phyloP scores from a whole-genome alignment of 331 rosid genomes.

The Quercus lobata region DNA sequence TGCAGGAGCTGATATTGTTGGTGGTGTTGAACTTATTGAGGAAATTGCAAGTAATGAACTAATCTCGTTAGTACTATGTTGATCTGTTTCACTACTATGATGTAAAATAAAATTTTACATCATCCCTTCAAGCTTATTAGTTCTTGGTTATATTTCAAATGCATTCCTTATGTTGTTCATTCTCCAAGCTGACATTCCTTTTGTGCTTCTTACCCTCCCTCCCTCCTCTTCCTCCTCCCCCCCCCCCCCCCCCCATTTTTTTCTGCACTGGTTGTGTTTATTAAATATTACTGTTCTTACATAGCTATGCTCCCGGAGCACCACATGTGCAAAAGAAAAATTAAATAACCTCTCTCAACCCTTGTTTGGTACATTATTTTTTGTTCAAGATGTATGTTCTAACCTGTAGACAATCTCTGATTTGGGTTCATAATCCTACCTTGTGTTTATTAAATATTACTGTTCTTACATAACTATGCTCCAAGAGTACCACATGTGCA shows the following conservation, averaged over 20 bases:
- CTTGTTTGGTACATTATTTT: not conserved
- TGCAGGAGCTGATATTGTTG: slow-evolving; percentile 99
- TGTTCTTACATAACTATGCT: not conserved
- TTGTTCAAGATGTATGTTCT: not conserved
- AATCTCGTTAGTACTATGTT: slow-evolving; percentile 10
- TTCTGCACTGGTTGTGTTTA: not conserved
- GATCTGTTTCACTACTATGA: not conserved
- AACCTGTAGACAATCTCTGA: not conserved
- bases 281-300: not conserved
- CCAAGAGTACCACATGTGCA: not conserved
- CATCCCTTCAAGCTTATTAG: not conserved
- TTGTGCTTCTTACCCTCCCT: not conserved
- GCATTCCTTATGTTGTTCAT: not conserved
- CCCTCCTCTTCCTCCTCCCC: not conserved
- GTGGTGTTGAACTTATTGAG: slow-evolving; percentile 87
- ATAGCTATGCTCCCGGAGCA: not conserved
- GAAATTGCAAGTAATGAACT: slow-evolving; percentile 82
- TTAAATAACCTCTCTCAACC: not conserved
- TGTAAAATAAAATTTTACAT: not conserved
- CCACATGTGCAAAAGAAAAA: no score
- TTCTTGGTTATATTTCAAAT: slow-evolving; percentile 15
- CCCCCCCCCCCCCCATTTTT: not conserved
- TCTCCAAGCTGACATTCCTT: not conserved
- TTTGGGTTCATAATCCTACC: slow-evolving; percentile 6
- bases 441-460: not conserved